Conservation (phyloP, 2,329 filamentous ascomycete genomes). For the Allantophomopsis lycopodina region DNA sequence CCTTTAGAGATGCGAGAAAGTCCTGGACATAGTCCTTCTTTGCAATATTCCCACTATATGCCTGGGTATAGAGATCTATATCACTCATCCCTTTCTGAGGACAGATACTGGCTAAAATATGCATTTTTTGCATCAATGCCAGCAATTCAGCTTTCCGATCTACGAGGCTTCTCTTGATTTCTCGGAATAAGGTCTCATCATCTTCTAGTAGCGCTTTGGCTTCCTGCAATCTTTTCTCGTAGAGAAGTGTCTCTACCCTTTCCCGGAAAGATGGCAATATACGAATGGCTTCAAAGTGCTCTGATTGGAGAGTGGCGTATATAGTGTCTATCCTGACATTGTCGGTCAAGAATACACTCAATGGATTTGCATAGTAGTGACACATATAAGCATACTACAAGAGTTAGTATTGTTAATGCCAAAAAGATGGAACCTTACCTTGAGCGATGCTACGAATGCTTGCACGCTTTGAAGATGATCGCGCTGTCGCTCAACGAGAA, state of each 20-base stretch:
- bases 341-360: constrained; percentile 46
- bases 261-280: constrained; percentile 54
- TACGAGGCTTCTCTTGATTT: not conserved
- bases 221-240: constrained; percentile 24
- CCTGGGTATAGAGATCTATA: constrained; percentile 44
- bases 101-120: not conserved
- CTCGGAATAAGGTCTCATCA: constrained; percentile 36
- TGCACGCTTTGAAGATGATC: constrained; percentile 69
- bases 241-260: constrained; percentile 33
- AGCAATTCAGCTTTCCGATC: no score
- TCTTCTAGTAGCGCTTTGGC: constrained; percentile 44
- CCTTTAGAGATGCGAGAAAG: constrained; percentile 34
- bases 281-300: constrained; percentile 54
- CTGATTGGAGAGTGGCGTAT: constrained; percentile 29
- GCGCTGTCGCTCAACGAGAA: constrained; percentile 56
- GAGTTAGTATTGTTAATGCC: constrained; percentile 4
- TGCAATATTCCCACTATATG: constrained; percentile 37
- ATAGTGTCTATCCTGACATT: constrained; percentile 17
- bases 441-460: constrained; percentile 55
- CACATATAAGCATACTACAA: constrained; percentile 71
- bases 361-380: constrained; percentile 67
- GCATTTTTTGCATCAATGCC: constrained; percentile 28
- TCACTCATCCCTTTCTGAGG: constrained; percentile 1
- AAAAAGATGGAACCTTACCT: constrained; percentile 28
- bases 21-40: constrained; percentile 36